Percentiles rank a stretch among this genome's conserved stretches.
Conservation (phyloP, 2,329 filamentous ascomycete genomes). For the Sphaerostilbella broomeana region DNA sequence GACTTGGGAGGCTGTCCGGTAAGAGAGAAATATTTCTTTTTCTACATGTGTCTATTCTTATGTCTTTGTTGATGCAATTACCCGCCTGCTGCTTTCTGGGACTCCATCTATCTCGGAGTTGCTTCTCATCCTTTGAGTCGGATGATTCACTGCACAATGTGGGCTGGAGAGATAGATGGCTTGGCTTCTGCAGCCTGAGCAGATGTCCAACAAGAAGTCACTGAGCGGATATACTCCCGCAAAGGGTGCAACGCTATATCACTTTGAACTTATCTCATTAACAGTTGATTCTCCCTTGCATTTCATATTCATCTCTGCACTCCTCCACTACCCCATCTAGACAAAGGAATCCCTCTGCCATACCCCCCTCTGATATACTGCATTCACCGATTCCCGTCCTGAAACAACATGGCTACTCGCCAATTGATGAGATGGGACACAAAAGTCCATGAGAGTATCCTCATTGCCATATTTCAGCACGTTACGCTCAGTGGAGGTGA, state of each 20-base stretch:
- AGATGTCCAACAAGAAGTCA: too few species aligned
- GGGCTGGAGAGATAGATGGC: too few species aligned
- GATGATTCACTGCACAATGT: background rate
- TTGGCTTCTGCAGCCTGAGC: too few species aligned
- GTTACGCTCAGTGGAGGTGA: constrained; percentile 27
- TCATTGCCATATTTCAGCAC: constrained; percentile 34
- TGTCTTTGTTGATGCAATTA: constrained; percentile 1
- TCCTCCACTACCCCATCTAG: too few species aligned
- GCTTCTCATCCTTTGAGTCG: background rate
- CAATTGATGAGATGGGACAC: constrained; percentile 35
- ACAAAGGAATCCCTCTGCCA: background rate
- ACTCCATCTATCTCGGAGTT: constrained; percentile 1
- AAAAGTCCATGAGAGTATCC: constrained; percentile 37
- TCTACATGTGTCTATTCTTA: constrained; percentile 9
- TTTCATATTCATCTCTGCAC: too few species aligned
- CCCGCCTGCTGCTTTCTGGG: background rate
- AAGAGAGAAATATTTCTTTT: constrained; percentile 17
- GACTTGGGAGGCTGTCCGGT: constrained; percentile 43
- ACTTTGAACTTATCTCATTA: too few species aligned
- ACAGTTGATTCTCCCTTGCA: too few species aligned
- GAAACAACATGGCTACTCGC: constrained; percentile 23
- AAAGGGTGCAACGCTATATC: too few species aligned
- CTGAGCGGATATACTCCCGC: too few species aligned
- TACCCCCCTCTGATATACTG: too few species aligned
- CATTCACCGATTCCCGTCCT: too few species aligned